Conservation (phyloP, 345 rosid genomes). For the Nasturtium officinale region DNA sequence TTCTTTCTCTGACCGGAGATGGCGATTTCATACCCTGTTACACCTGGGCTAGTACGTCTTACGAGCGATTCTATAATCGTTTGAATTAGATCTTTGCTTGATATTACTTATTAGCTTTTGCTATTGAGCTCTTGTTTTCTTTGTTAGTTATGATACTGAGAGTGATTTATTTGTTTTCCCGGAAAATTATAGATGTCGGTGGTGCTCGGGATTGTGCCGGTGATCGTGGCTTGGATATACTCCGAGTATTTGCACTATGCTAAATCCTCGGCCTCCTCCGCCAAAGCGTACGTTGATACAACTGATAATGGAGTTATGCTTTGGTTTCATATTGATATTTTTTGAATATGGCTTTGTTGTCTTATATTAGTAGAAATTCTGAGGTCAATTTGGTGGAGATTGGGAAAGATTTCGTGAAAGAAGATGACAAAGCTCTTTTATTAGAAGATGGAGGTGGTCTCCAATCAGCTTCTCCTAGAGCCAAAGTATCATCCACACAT, state of each 20-base stretch:
- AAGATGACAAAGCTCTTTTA: conserved; percentile 74
- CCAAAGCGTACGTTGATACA: conserved; percentile 65
- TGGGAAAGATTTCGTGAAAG: conserved; percentile 57
- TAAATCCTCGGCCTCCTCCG: conserved; percentile 45
- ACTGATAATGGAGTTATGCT: neutral
- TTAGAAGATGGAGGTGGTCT: conserved; percentile 81
- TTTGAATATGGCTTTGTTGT: neutral
- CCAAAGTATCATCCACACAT: conserved; percentile 47
- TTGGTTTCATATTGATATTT: conserved; percentile 8
- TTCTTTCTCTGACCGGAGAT: conserved; percentile 39
- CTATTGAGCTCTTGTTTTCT: neutral
- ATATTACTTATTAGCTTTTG: neutral
- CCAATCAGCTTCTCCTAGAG: conserved; percentile 78
- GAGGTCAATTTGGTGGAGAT: conserved; percentile 75
- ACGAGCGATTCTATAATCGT: neutral
- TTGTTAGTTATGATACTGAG: conserved; percentile 10
- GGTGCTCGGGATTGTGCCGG: conserved; percentile 69
- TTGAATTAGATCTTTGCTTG: conserved; percentile 29
- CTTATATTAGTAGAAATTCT: conserved; percentile 67
- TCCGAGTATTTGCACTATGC: conserved; percentile 72
- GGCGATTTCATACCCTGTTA: conserved; percentile 56
- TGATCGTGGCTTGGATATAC: conserved; percentile 76
- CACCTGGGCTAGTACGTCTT: conserved; percentile 76
- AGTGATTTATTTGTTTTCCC: conserved; percentile 21
- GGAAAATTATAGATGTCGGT: conserved; percentile 64